Evolutionary conservation across 208 protist species (phyloP), one percentile per base, ranked within the genome.

Genomic region (Hexamita inflata): DNA sequence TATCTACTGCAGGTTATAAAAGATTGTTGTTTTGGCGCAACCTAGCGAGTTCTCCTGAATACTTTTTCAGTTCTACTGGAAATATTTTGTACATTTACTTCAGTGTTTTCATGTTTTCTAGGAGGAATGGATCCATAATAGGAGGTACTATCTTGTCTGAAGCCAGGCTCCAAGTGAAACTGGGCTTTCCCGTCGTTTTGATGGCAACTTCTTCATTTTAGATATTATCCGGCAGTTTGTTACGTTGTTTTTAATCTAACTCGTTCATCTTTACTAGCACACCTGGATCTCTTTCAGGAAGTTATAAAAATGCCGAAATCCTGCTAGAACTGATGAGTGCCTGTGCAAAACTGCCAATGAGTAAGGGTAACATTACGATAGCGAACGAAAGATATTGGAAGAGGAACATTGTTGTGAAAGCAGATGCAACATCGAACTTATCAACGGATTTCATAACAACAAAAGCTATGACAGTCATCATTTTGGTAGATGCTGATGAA

Each of bases 391-490:
- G 19, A 28, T 28, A 59, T 4, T 74, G 45, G 62, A 78, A 74
- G 13, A 73, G 34, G 11, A 24, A 38, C 9, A 78, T n/a, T 0
- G 45, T 45, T 30, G 65, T 49, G 49, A 78, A 78, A 26, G 28
- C 64, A 29, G 28, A 7, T 13, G n/a, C 0, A 30, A 61, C 24
- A n/a, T 0, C 24, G 41, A 78, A 34, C 0, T 24, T 19, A 29
- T 38, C 34, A 34, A 19, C 2, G 15, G n/a, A 26, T 41, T 58
- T 34, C 0, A 59, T 41, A n/a, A 41, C 34, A 40, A n/a, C 49
- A 62, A 78, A 78, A 53, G 13, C 41, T 19, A 75, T 28, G 35
- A 60, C 1, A 30, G 61, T 29, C 15, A 67, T 1, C 19, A 78
- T n/a, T 29, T 39, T 24, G 28, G 75, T 42, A 15, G 35, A 4